phyloP scores from a whole-genome alignment of 78 protist genomes.

The Chrysochromulina tobinii region DNA sequence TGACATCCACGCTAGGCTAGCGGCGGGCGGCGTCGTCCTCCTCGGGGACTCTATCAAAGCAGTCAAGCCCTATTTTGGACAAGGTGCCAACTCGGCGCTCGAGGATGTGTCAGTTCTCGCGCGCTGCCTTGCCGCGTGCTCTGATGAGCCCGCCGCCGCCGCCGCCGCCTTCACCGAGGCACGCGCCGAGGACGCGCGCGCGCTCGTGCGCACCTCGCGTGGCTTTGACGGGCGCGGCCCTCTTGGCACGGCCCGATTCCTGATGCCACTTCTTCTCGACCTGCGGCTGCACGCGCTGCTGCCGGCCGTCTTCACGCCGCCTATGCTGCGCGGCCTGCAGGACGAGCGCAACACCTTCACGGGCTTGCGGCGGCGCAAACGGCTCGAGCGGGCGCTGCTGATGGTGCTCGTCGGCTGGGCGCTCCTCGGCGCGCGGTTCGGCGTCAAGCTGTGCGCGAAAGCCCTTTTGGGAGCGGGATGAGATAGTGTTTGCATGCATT shows the following conservation, averaged over 20 bases:
- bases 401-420: no score
- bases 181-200: background rate
- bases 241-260: background rate
- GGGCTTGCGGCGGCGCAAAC: background rate
- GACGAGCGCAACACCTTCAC: background rate
- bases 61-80: conserved; percentile 5
- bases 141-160: background rate
- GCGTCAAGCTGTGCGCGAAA: no score
- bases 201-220: background rate
- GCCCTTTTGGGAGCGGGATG: no score
- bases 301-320: background rate
- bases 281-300: background rate
- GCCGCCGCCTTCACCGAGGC: background rate
- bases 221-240: background rate
- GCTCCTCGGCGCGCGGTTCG: no score
- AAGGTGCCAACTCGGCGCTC: conserved; percentile 9
- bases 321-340: background rate
- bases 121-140: background rate
- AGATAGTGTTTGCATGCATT: no score
- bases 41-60: conserved; percentile 2
- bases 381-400: no score
- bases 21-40: background rate
- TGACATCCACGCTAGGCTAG: background rate
- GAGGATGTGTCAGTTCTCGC: background rate
- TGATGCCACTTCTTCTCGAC: background rate